Base-by-base conservation (phyloP, 345 rosid species). In the Schrenkiella parvula region DNA sequence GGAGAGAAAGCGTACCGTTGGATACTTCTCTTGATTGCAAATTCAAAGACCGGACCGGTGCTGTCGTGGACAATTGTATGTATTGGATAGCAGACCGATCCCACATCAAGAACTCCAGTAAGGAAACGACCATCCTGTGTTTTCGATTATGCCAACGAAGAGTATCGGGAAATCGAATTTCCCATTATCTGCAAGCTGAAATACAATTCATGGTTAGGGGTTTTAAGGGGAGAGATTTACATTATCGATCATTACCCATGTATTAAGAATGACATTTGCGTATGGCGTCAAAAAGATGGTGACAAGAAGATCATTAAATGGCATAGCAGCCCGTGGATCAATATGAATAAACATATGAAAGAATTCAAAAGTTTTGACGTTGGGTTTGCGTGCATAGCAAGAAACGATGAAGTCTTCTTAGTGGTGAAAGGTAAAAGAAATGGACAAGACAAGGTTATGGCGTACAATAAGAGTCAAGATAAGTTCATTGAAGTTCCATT, bases 61-160 rank as follows among this genome's bases (percentile, higher is more conserved):
- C 14, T 1, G 31, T 41, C 19, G 13, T 39, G 19, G 72, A 68
- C 19, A 26, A 68, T 18, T 39, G 51, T 17, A 54, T 54, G 52
- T 68, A 68, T 39, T 53, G 39, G 72, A 43, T 56, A 50, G 71
- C 37, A 34, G 11, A 66, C 48, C 38, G 61, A 28, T 38, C 63
- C 11, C 23, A 54, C n/a, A n/a, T n/a, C n/a, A n/a, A n/a, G n/a
- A n/a, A n/a, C 39, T 22, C 23, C 22, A 4, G 25, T 10, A 28
- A 26, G 12, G 60, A 66, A 52, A 53, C 15, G 11, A 4, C 41
- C 28, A 53, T 66, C 25, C 35, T 67, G 14, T 67, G 50, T 15
- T 66, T 66, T 66, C 4, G 71, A 66, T 38, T 66, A 23, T 34
- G 25, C 9, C n/a, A 67, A 53, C 5, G 62, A 67, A 26, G 19